These are phyloP conservation scores for Carex parvula DNA, from an alignment of 176 grass and related monocot genomes.

Conservation along the genomic window DNA sequence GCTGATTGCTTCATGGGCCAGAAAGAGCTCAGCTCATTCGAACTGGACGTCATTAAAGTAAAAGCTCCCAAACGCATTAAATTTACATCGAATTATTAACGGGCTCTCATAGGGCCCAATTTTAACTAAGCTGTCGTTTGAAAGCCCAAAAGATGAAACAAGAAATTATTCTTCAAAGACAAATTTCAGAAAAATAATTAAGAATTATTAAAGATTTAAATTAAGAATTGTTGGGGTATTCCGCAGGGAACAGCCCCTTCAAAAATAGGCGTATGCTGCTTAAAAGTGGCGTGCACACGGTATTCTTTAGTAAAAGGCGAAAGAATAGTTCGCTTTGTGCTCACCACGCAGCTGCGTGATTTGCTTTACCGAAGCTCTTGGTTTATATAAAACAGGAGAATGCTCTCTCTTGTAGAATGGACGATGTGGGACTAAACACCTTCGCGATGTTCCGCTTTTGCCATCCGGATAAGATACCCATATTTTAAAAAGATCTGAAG, in stretches of 20 bases:
- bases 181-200: too few relatives aligned
- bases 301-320: constrained; percentile 68
- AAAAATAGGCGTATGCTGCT: constrained; percentile 18
- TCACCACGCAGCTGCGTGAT: constrained; percentile 50
- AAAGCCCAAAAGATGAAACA: too few relatives aligned
- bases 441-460: neutral
- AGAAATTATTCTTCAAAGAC: too few relatives aligned
- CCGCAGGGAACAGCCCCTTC: neutral
- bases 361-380: fast-evolving
- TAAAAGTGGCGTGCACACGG: constrained; percentile 27
- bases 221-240: neutral
- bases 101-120: too few relatives aligned
- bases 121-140: too few relatives aligned
- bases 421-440: neutral
- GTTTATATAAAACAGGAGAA: neutral
- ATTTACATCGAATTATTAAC: too few relatives aligned
- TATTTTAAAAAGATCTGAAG: neutral
- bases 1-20: too few relatives aligned
- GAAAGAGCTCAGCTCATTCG: too few relatives aligned
- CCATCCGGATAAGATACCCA: neutral
- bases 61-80: too few relatives aligned
- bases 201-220: neutral
- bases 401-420: neutral
- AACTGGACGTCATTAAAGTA: too few relatives aligned
- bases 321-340: constrained; percentile 62